These are phyloP conservation scores for Microsporum canis DNA, from an alignment of 2,329 filamentous ascomycete species.

Conservation along the genomic window DNA sequence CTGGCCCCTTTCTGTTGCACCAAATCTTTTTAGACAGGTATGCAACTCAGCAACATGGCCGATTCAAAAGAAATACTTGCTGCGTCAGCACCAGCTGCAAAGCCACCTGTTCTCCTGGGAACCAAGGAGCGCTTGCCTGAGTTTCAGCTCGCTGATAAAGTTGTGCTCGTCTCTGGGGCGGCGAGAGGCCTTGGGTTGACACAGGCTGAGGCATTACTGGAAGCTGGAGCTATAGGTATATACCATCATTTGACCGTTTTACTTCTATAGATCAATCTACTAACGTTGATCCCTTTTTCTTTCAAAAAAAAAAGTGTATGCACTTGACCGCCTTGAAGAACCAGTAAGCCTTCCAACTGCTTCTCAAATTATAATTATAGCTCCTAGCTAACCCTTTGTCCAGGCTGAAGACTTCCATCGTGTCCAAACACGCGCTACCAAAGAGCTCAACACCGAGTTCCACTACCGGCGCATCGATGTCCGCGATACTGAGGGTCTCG, in stretches of 20 bases:
- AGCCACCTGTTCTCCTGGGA: slow-evolving; percentile 3
- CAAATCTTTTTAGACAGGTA: background rate
- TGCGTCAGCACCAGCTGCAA: background rate
- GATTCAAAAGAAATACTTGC: background rate
- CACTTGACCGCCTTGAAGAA: slow-evolving; percentile 24
- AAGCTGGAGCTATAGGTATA: slow-evolving; percentile 55
- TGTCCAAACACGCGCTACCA: slow-evolving; percentile 51
- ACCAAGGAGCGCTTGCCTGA: slow-evolving; percentile 46
- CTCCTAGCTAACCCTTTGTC: background rate
- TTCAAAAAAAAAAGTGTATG: slow-evolving; percentile 25
- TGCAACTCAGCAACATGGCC: background rate
- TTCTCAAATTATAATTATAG: background rate
- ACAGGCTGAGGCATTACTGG: slow-evolving; percentile 60
- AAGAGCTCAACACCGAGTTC: slow-evolving; percentile 55
- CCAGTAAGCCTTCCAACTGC: slow-evolving; percentile 10
- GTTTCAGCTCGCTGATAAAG: slow-evolving; percentile 61
- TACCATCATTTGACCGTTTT: background rate
- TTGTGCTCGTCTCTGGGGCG: slow-evolving; percentile 60
- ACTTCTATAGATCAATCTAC: background rate
- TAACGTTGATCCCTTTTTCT: background rate
- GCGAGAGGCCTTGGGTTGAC: slow-evolving; percentile 62
- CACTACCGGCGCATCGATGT: slow-evolving; percentile 74
- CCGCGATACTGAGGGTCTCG: slow-evolving; percentile 56
- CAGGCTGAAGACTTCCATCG: slow-evolving; percentile 49
- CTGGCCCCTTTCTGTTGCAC: background rate